These are phyloP conservation scores for Santalum album DNA, from an alignment of 164 flowering plant genomes.

Conservation along the genomic window DNA sequence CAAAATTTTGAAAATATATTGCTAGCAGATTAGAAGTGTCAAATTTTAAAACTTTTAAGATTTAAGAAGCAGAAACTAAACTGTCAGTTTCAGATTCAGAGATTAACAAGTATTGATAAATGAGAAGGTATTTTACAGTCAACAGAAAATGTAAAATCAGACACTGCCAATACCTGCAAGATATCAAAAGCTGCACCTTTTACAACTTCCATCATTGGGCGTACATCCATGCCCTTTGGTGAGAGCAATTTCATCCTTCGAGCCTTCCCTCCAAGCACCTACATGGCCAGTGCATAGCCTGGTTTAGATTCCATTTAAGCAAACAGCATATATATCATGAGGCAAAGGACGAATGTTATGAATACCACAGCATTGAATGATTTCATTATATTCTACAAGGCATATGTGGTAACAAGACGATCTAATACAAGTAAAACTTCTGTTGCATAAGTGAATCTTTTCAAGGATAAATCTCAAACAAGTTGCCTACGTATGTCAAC, in stretches of 20 bases:
- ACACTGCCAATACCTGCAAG: conserved; percentile 50
- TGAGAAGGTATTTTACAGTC: neutral
- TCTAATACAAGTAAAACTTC: no score
- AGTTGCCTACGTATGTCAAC: no score
- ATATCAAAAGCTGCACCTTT: conserved; percentile 89
- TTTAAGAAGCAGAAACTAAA: neutral
- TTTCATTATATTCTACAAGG: no score
- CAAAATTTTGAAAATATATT: conserved; percentile 7
- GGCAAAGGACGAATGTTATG: no score
- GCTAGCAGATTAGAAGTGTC: neutral
- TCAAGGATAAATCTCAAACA: no score
- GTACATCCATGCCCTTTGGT: conserved; percentile 89
- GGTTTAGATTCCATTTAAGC: neutral
- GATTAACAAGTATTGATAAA: neutral
- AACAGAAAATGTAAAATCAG: neutral
- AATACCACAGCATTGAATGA: no score
- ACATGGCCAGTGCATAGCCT: neutral
- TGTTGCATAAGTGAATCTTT: no score
- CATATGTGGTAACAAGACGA: no score
- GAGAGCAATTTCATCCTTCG: conserved; percentile 81
- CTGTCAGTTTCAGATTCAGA: neutral
- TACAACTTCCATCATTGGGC: conserved; percentile 99
- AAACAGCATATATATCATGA: no score
- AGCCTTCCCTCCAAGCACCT: conserved; percentile 89
- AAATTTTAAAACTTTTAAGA: neutral